Base-by-base conservation (phyloP, 148 eudicot genomes). In the Spergularia marina region DNA sequence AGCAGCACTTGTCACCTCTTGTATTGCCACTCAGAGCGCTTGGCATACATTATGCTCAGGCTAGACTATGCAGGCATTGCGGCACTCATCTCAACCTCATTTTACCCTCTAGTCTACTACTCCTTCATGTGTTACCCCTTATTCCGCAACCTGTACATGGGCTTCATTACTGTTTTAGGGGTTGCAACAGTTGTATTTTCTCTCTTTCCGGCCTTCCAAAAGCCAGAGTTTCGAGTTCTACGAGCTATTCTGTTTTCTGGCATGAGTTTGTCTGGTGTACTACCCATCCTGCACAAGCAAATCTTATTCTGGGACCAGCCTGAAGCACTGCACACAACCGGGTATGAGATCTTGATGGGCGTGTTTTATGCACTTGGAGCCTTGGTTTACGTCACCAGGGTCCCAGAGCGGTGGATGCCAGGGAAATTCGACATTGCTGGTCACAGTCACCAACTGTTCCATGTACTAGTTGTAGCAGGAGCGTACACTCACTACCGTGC, bases 81-180 rank as follows among this genome's bases (percentile, higher is more conserved):
- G 9, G 96, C 98, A 63, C 90, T 92, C 12, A 95, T 95, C 76
- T 81, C 98, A 51, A 92, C 98, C 49, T 95, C 98, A 41, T 92
- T 95, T 72, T 95, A 95, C 77, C 98, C 98, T 21, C 84, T 85
- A 0, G 98, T 95, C 70, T 95, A 92, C 83, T 95, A 95, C 76
- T 92, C 98, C 63, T 95, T 95, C 94, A 90, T 92, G 98, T 95
- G 98, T 85, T 57, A 89, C 55, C 98, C 98, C 14, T 83, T 95
- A 82, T 90, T 90, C 82, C 77, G 97, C 88, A 87, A 80, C 30
- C 89, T 95, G 70, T 95, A 95, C 87, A 53, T 94, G 73, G 96
- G 90, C 15, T 89, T 88, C 82, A 95, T 95, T 68, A 92, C 98
- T 14, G 12, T 95, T 34, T 68, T 95, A n/a, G 97, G 97, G 12